phyloP scores from a whole-genome alignment of 768 basidiomycete species.

The Trametes cingulata region DNA sequence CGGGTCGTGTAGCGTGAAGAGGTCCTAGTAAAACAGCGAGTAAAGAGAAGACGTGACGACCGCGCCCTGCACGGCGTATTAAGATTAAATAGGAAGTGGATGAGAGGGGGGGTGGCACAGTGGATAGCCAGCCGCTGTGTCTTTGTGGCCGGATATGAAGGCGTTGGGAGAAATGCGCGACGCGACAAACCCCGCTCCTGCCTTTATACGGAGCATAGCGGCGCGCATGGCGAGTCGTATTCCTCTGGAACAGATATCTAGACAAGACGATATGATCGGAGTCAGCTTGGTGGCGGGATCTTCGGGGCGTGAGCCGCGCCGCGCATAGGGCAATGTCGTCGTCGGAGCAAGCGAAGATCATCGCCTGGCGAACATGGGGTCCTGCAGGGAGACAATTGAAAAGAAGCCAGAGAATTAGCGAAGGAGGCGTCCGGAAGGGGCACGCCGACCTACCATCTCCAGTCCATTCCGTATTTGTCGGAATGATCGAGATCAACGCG shows the following conservation, averaged over 20 bases:
- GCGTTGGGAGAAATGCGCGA: neutral
- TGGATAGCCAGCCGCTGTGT: conserved; percentile 3
- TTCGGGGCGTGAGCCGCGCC: neutral
- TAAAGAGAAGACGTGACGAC: neutral
- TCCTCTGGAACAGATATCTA: neutral
- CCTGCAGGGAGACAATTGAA: conserved; percentile 8
- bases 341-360: neutral
- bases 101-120: conserved; percentile 8
- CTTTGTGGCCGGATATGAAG: neutral
- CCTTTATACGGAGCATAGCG: conserved; percentile 5
- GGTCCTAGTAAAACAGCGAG: neutral
- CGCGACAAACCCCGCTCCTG: neutral
- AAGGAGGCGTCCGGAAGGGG: neutral
- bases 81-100: conserved; percentile 15
- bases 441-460: neutral
- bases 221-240: neutral
- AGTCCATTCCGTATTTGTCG: neutral
- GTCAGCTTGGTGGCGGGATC: neutral
- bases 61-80: conserved; percentile 15
- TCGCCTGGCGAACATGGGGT: neutral
- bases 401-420: neutral
- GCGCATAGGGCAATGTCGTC: neutral
- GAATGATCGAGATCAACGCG: conserved; percentile 7
- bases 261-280: conserved; percentile 15
- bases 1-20: neutral